Evolutionary conservation across 2,329 filamentous ascomycete genomes (phyloP), one percentile per base, ranked within the genome.

Genomic region (Aspergillus sp.): DNA sequence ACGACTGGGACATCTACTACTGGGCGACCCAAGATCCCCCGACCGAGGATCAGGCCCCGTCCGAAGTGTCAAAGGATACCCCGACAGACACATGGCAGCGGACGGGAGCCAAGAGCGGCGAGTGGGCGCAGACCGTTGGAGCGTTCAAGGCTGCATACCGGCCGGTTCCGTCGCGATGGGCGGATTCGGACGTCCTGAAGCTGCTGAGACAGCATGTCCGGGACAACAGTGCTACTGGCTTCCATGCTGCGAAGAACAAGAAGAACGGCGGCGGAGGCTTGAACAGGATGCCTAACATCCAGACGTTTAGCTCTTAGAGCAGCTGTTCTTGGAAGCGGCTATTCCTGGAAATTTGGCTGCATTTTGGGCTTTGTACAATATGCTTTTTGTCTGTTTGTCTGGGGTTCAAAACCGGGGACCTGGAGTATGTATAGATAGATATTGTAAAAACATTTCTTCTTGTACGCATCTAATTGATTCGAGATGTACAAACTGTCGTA

Each of bases 1-100:
- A 99, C 79, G 95, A 99, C 82, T 99, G 95, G 95, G 95, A 99
- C 77, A 97, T 99, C 64, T 99, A 99, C 84, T 99, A 99, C 84
- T 99, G 95, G 95, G 92, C 91, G 3, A 99, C 95, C 17, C 95
- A 99, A 79, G 88, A 92, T 69, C 84, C 89, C 6, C 73, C 74
- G 0, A 54, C 62, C 1, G 73, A 77, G 30, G 71, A 65, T 0
- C 83, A 84, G 5, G 84, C 87, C 67, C 83, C 84, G 62, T 78
- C 80, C 30, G 61, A 69, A 25, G 72, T 70, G 53, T 63, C 69
- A 4, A 67, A 74, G 61, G 74, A 76, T 56, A 74, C 71, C 9
- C 62, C 70, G 23, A 81, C 80, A 11, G 81, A 82, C 64, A 78
- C 72, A 34, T 83, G 81, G 82, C 82, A 82, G 70, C 79, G 82